Evolutionary conservation across 2,329 filamentous ascomycete genomes (phyloP), one percentile per base, ranked within the genome.

Genomic region (Phaeoacremonium minimum): DNA sequence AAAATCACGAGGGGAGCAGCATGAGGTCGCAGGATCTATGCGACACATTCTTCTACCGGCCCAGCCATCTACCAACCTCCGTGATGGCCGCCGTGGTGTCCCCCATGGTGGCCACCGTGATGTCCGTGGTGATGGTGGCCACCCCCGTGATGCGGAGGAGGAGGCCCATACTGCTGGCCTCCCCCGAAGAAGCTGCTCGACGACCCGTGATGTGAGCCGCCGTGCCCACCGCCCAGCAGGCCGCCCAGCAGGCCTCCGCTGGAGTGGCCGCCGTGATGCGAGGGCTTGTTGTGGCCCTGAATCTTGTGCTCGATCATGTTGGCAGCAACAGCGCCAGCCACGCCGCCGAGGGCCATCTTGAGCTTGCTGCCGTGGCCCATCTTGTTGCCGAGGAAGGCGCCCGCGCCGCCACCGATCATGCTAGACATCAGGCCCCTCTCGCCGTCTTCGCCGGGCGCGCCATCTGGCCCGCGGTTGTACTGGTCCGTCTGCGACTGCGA

Each of bases 351-450:
- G 6, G 77, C 46, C 3, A 75, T 73, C 16, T 71, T 71, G 22
- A 80, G 49, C 32, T 69, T 58, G 18, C 40, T 42, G 6, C 74
- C 73, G 36, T 72, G 71, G 15, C 75, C 73, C 9, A 73, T 51
- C 53, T 79, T 70, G 49, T 77, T 69, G 0, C 69, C 75, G 0
- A 75, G 38, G 38, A 72, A 70, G 1, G 69, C 75, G 26, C 76
- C 76, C 1, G 65, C 68, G 4, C 67, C 71, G 15, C 71, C 69
- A 12, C 75, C 75, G 2, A 75, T 38, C 4, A 79, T 49, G 3
- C 74, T 72, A 2, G 75, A 69, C 11, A 75, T 66, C 11, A 80
- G 61, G 7, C 76, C 75, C 30, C 69, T 64, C 37, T 80, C 76
- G 44, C 70, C 74, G 6, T 66, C 61, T 19, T 50, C 49, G 30